A percentile compares a stretch with the other conserved stretches of the same genome.
Conservation (phyloP, 352 stramenopile species). For the Phytophthora constricta region DNA sequence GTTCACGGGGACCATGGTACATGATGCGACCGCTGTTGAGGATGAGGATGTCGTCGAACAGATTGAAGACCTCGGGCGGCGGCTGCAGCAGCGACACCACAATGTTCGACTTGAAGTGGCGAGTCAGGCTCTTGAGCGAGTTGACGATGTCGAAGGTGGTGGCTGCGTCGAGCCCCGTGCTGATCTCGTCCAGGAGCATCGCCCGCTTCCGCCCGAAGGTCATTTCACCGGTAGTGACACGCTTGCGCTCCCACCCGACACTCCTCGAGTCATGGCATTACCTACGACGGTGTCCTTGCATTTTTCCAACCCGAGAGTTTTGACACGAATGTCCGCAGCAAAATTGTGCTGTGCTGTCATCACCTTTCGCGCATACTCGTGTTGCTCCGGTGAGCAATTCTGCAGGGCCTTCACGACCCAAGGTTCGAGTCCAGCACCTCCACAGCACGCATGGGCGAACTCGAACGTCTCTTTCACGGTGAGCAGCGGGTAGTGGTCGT, state of each 20-base stretch:
- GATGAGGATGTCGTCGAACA: conserved; percentile 94
- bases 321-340: conserved; percentile 30
- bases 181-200: conserved; percentile 81
- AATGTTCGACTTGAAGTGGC: conserved; percentile 48
- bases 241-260: conserved; percentile 91
- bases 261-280: conserved; percentile 51
- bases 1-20: conserved; percentile 53
- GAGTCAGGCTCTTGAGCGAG: conserved; percentile 40
- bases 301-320: conserved; percentile 44
- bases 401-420: conserved; percentile 40
- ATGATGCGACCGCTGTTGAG: conserved; percentile 88
- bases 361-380: conserved; percentile 33
- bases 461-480: conserved; percentile 93
- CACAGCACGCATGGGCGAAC: conserved; percentile 86
- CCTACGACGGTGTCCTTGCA: conserved; percentile 61
- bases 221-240: conserved; percentile 87
- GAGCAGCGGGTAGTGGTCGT: conserved; percentile 86
- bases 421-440: conserved; percentile 35
- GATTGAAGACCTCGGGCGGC: conserved; percentile 91
- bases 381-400: conserved; percentile 32
- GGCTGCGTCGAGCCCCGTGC: conserved; percentile 56
- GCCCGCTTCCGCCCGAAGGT: conserved; percentile 74
- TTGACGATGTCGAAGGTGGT: conserved; percentile 64
- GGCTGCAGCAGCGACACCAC: conserved; percentile 89
- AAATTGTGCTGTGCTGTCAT: conserved; percentile 38